Evolutionary conservation across 371 early-diverging fungal genomes (phyloP), one percentile per base, ranked within the genome.

Genomic region (Mucor circinelloides): DNA sequence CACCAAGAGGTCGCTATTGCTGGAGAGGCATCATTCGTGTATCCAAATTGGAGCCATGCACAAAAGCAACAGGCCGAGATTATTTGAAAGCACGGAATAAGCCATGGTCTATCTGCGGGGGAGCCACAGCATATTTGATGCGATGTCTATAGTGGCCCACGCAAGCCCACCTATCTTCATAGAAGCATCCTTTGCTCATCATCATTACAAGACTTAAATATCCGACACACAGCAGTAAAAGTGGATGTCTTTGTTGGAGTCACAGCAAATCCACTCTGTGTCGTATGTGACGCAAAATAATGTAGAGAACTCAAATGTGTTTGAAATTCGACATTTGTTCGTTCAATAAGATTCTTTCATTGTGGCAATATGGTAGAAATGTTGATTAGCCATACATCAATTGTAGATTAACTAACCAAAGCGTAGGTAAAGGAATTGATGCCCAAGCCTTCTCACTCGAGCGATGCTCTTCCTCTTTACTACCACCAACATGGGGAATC

Each of bases 361-460:
- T 52, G 25, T 46, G 21, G 46, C 21, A 25, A 52, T 25, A 52
- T 52, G 52, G 52, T 52, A 46, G 40, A 40, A 8, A 46, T 46
- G 10, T 3, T 21, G 21, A 46, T 31, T 10, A 8, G 31, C 31
- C 1, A 15, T 56, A 8, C 17, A 56, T 25, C 3, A n/a, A 19
- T n/a, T 0, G 31, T 19, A 23, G 10, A 23, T 50, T 17, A 10
- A 50, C 15, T 56, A 32, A 31, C 9, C 9, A 56, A 3, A 56
- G 12, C 6, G 31, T 32, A 31, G 56, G 32, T 19, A 27, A 60
- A 65, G 42, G 65, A 60, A 28, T 38, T 31, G 34, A 28, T 15
- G 10, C 31, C 65, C 13, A 64, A 62, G 42, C 56, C 64, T 34
- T 68, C 73, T 58, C 63, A 44, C 17, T 72, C 73, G 21, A 57